phyloP scores from a whole-genome alignment of 2,329 filamentous ascomycete species.

The Fusarium papillatum region DNA sequence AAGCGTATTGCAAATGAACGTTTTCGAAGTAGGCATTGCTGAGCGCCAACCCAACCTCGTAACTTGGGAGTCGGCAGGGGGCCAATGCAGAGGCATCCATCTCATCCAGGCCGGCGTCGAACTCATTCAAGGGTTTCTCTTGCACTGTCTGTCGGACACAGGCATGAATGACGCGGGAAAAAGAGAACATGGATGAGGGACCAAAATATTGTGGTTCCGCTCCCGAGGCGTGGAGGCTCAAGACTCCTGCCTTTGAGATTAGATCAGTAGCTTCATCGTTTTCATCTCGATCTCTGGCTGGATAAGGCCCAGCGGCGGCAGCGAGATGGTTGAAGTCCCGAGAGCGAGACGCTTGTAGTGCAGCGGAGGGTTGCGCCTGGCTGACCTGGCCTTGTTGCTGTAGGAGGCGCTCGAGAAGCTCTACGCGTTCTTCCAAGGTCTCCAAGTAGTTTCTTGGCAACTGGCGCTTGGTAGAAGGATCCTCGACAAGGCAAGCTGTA shows the following conservation, averaged over 20 bases:
- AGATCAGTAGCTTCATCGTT: constrained; percentile 15
- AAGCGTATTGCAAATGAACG: constrained; percentile 25
- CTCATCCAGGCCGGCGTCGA: neutral
- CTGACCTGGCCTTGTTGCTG: neutral
- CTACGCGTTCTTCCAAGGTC: constrained; percentile 44
- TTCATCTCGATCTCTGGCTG: neutral
- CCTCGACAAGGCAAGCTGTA: constrained; percentile 41
- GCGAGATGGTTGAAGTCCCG: neutral
- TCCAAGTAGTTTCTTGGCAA: constrained; percentile 49
- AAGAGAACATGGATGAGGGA: constrained; percentile 45
- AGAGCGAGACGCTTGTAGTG: neutral
- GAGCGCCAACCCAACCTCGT: neutral
- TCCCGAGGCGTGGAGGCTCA: constrained; percentile 21
- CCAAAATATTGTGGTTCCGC: constrained; percentile 46
- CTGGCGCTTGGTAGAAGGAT: constrained; percentile 42
- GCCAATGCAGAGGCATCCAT: neutral
- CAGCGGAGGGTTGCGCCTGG: neutral
- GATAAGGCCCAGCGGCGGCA: neutral
- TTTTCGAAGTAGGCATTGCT: constrained; percentile 21
- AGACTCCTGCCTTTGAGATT: constrained; percentile 32
- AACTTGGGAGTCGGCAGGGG: constrained; percentile 4
- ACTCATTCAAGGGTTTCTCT: neutral
- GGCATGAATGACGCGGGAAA: constrained; percentile 38
- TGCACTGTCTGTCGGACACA: neutral
- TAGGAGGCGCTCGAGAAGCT: constrained; percentile 33